Conservation (phyloP, 208 protist species). For the Borovskyia barvae region DNA sequence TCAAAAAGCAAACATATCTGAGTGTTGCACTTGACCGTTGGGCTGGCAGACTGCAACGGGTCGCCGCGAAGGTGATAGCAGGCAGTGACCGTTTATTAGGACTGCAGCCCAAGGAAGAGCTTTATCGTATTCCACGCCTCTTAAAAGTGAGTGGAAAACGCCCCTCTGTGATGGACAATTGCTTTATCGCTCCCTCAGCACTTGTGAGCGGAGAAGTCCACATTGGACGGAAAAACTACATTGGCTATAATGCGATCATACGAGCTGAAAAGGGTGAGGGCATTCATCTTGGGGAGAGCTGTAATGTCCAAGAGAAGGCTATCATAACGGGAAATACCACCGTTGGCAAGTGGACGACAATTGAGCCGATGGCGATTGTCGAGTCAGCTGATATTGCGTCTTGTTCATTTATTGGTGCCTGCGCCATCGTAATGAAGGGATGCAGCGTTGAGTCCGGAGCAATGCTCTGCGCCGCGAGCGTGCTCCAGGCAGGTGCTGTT, state of each 20-base stretch:
- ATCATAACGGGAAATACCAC: constrained; percentile 83
- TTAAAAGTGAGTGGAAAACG: constrained; percentile 68
- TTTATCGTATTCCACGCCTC: constrained; percentile 80
- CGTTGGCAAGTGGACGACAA: constrained; percentile 84
- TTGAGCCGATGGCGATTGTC: constrained; percentile 90
- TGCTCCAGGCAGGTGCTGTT: constrained; percentile 80
- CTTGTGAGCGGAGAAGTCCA: constrained; percentile 83
- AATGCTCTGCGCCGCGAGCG: constrained; percentile 86
- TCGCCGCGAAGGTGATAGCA: constrained; percentile 44
- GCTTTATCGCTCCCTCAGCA: constrained; percentile 86
- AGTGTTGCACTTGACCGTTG: constrained; percentile 40
- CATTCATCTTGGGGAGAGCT: constrained; percentile 87
- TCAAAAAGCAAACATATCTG: constrained; percentile 51
- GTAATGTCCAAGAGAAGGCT: constrained; percentile 90
- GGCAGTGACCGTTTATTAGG: constrained; percentile 72
- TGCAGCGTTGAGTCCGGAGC: constrained; percentile 80
- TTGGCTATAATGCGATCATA: constrained; percentile 88
- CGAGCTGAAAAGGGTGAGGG: constrained; percentile 77
- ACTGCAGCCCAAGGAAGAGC: constrained; percentile 70
- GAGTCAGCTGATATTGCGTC: constrained; percentile 84
- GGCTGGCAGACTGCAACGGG: constrained; percentile 33
- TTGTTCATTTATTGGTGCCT: constrained; percentile 88
- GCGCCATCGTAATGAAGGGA: constrained; percentile 83
- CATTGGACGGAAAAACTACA: constrained; percentile 88
- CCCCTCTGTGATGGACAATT: constrained; percentile 86